phyloP scores from a whole-genome alignment of 495 filamentous ascomycete genomes.

The Chaetomium tenue region DNA sequence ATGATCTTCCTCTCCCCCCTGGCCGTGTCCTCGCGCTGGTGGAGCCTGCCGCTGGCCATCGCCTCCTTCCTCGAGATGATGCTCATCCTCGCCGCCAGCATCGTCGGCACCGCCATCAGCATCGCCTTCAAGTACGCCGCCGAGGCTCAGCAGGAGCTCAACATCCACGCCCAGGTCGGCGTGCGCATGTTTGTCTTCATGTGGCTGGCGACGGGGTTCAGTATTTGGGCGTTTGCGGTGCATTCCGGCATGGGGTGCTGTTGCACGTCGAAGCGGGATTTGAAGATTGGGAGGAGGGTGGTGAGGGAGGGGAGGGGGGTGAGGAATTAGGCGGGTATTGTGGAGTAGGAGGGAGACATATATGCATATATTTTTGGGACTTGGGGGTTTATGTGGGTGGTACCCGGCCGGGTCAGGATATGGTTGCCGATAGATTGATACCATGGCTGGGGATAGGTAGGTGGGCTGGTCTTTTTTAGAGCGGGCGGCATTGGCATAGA shows the following conservation, averaged over 20 bases:
- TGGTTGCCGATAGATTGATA: slow-evolving; percentile 7
- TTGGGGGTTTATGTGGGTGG: not conserved
- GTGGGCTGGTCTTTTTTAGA: slow-evolving; percentile 1
- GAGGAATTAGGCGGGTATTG: not conserved
- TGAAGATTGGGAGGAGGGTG: slow-evolving; percentile 48
- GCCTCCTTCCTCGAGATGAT: slow-evolving; percentile 66
- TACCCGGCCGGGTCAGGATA: not conserved
- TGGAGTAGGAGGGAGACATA: not conserved
- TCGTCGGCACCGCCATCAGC: slow-evolving; percentile 79
- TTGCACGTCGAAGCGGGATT: slow-evolving; percentile 60
- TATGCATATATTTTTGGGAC: not conserved
- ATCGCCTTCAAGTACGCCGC: slow-evolving; percentile 73
- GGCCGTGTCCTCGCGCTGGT: slow-evolving; percentile 48
- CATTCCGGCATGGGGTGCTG: slow-evolving; percentile 74
- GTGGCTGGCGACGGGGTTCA: slow-evolving; percentile 74
- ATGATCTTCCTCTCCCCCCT: slow-evolving; percentile 47
- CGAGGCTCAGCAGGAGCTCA: slow-evolving; percentile 59
- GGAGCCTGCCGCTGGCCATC: slow-evolving; percentile 50
- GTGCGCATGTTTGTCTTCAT: slow-evolving; percentile 80
- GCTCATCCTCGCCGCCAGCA: slow-evolving; percentile 63
- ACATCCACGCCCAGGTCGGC: slow-evolving; percentile 71
- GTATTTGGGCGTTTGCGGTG: slow-evolving; percentile 64
- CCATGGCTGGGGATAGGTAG: not conserved
- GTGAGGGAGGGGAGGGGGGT: slow-evolving; percentile 20
- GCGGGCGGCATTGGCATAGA: not conserved